Base-by-base conservation (phyloP, 202 grass and related monocot genomes). In the Zoysia matrella region DNA sequence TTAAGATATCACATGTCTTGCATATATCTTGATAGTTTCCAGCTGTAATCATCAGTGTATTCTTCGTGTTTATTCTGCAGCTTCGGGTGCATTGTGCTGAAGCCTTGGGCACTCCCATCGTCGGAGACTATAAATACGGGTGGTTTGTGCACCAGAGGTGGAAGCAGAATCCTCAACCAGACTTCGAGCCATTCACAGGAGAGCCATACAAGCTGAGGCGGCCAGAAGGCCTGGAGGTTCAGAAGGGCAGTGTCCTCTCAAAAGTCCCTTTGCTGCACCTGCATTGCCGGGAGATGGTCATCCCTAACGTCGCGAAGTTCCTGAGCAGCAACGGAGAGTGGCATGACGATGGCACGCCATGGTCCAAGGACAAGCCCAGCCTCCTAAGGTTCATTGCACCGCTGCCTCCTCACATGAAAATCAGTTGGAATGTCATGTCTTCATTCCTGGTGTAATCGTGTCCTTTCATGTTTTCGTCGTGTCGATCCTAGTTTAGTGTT, bases 351-450 rank as follows among this genome's bases (percentile, higher is more conserved):
- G 85, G 86, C 30, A 16, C 80, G 52, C 66, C 86, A 41, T 89
- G 86, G 89, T 69, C 84, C 70, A 87, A 73, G 43, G 84, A 80
- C 53, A 90, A 93, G 71, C 84, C 81, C 15, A 83, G 76, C 78
- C 89, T 97, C 67, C 54, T 93, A 12, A 78, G 94, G 56, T 93
- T 97, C 68, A 5, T 90, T 1, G 94, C 86, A 0, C 71, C 88
- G 6, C 76, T 97, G 89, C 89, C 94, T 2, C 52, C 60, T 0
- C 91, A 88, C 80, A 93, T 93, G 94, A 91, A 91, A 85, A 93
- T 93, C 80, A 97, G 88, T 77, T 97, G 94, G 91, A 97, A 97
- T 84, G 11, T 97, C 8, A 86, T 97, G 94, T 97, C 91, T 48
- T 97, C 91, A 52, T 93, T 82, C 71, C 75, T 93, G 2, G 94